Evolutionary conservation across 805 yeast genomes (phyloP).

Genomic region (Kodamaea hsintzibuensis): DNA sequence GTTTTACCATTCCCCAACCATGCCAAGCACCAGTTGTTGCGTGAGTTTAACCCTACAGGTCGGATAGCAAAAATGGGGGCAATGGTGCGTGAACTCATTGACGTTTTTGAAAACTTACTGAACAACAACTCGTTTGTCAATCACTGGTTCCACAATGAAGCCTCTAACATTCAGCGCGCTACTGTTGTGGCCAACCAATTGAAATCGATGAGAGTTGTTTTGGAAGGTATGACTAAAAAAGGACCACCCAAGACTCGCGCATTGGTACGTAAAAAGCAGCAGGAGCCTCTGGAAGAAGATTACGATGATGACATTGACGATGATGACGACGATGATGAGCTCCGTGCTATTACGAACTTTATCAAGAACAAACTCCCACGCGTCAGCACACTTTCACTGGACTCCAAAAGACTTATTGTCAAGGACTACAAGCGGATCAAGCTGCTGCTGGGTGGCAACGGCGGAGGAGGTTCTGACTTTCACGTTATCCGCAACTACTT

Average conservation of each 20-base stretch:
- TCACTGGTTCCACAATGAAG: constrained; percentile 50
- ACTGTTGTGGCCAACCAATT: constrained; percentile 56
- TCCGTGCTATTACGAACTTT: constrained; percentile 37
- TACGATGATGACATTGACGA: constrained; percentile 23
- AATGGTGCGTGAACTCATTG: constrained; percentile 36
- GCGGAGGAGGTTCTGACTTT: constrained; percentile 52
- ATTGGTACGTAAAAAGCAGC: constrained; percentile 15
- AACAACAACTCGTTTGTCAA: constrained; percentile 36
- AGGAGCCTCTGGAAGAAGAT: constrained; percentile 8
- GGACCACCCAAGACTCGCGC: constrained; percentile 26
- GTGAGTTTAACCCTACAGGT: constrained; percentile 28
- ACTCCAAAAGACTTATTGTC: constrained; percentile 39
- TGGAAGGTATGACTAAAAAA: constrained; percentile 45
- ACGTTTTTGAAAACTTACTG: constrained; percentile 37
- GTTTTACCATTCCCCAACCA: constrained; percentile 51
- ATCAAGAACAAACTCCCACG: constrained; percentile 37
- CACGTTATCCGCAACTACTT: constrained; percentile 65
- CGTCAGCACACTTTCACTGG: constrained; percentile 33
- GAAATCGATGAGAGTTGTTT: constrained; percentile 49
- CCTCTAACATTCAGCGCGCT: constrained; percentile 53
- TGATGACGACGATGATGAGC: constrained; percentile 48
- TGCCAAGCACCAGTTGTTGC: constrained; percentile 43
- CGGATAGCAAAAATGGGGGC: constrained; percentile 32
- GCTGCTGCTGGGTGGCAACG: constrained; percentile 42
- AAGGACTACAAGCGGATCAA: constrained; percentile 58